These are phyloP conservation scores for Pterocarpus santalinus DNA, from an alignment of 306 rosid genomes.

Conservation along the genomic window DNA sequence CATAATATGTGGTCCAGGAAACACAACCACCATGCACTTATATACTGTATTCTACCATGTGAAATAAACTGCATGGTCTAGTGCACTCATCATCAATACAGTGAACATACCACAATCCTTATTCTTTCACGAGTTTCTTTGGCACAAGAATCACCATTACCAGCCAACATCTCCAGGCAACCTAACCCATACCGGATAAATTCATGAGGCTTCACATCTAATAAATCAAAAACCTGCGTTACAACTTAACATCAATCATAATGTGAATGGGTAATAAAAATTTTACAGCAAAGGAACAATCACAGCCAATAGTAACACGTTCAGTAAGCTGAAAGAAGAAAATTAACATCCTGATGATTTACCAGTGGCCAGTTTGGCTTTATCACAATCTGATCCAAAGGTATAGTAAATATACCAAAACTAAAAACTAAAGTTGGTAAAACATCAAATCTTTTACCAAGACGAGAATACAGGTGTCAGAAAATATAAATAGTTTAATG, in stretches of 20 bases:
- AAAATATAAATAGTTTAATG: no score
- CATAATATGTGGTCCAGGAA: neutral
- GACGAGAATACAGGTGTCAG: no score
- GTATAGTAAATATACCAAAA: neutral
- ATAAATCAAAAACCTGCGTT: constrained; percentile 81
- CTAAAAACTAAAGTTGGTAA: neutral
- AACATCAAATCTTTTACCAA: no score
- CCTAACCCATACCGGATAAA: constrained; percentile 81
- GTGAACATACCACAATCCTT: constrained; percentile 79
- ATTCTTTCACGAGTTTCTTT: constrained; percentile 82
- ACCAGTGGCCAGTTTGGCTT: neutral
- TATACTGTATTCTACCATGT: constrained; percentile 3
- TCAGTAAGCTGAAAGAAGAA: neutral
- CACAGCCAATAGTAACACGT: neutral
- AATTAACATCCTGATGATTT: neutral
- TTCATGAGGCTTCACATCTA: constrained; percentile 90
- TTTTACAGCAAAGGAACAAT: neutral
- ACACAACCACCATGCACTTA: neutral
- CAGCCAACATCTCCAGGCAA: constrained; percentile 79
- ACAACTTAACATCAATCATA: constrained; percentile 37
- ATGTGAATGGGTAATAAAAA: neutral
- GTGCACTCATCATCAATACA: neutral
- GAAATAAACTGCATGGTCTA: constrained; percentile 31
- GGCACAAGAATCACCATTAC: constrained; percentile 77
- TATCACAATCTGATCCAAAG: neutral